A percentile compares a stretch with the other conserved stretches of the same genome.
Conservation (phyloP, 108 stramenopile species). For the Skeletonema grethae region DNA sequence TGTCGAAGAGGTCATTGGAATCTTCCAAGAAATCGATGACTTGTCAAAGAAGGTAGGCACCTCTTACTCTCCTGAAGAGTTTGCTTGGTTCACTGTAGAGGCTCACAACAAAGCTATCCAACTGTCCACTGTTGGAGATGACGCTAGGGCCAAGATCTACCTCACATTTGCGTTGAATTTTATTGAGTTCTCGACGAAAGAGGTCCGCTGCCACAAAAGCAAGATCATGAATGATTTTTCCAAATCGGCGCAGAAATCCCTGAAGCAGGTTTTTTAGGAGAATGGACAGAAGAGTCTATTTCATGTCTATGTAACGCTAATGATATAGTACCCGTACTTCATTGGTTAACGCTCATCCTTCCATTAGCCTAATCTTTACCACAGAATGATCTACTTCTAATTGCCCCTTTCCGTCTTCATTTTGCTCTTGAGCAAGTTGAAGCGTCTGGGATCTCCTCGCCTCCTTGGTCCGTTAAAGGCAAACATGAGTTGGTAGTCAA, state of each 20-base stretch:
- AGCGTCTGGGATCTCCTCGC: slow-evolving; percentile 70
- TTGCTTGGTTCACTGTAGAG: slow-evolving; percentile 49
- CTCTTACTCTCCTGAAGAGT: slow-evolving; percentile 34
- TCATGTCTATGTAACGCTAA: no score
- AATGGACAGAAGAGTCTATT: no score
- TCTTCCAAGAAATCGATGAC: slow-evolving; percentile 40
- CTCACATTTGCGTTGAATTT: slow-evolving; percentile 42
- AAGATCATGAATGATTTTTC: neutral
- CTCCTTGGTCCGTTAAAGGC: slow-evolving; percentile 76
- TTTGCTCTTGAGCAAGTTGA: slow-evolving; percentile 61
- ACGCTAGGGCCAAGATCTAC: slow-evolving; percentile 17
- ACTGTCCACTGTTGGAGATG: slow-evolving; percentile 37
- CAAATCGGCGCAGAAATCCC: neutral
- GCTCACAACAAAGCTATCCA: slow-evolving; percentile 42
- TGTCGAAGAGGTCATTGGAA: slow-evolving; percentile 27
- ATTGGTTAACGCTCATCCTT: no score
- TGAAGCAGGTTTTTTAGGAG: neutral
- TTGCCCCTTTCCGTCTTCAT: slow-evolving; percentile 33
- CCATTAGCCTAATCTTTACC: no score
- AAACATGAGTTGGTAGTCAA: slow-evolving; percentile 86
- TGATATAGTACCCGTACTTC: no score
- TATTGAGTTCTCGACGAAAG: slow-evolving; percentile 25
- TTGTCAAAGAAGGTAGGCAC: slow-evolving; percentile 18
- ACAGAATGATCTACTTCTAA: neutral
- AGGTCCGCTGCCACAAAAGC: slow-evolving; percentile 15